phyloP scores from a whole-genome alignment of 2,329 filamentous ascomycete genomes.

The Colletotrichum sp. region DNA sequence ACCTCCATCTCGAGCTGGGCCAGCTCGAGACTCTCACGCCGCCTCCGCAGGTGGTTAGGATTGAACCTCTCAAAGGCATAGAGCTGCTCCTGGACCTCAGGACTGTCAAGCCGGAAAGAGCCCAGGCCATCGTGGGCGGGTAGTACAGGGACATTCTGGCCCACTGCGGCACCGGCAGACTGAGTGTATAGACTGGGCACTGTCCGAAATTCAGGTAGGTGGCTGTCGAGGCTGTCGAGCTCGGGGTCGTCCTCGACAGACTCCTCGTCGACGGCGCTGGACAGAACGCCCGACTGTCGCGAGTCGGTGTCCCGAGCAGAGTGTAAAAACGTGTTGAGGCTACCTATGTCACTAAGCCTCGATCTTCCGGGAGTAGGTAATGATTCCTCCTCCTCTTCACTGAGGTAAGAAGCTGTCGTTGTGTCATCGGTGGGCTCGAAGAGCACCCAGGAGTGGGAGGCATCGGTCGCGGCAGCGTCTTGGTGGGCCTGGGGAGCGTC shows the following conservation, averaged over 20 bases:
- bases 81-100: conserved; percentile 78
- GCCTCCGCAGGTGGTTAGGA: conserved; percentile 66
- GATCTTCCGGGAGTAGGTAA: conserved; percentile 73
- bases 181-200: conserved; percentile 47
- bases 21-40: conserved; percentile 58
- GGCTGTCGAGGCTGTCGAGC: conserved; percentile 91
- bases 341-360: conserved; percentile 80
- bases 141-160: conserved; percentile 73
- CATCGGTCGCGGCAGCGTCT: conserved; percentile 35
- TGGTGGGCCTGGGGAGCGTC: conserved; percentile 29
- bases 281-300: conserved; percentile 41
- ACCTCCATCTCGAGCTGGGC: conserved; percentile 57
- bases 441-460: conserved; percentile 94
- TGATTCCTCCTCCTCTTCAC: conserved; percentile 69
- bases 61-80: conserved; percentile 91
- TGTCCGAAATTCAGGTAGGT: conserved; percentile 85
- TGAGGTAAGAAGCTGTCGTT: conserved; percentile 70
- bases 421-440: conserved; percentile 75
- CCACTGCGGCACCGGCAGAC: conserved; percentile 48
- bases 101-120: conserved; percentile 73
- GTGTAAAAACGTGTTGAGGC: conserved; percentile 71
- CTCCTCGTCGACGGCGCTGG: conserved; percentile 39
- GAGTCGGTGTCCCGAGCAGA: conserved; percentile 58
- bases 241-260: conserved; percentile 73
- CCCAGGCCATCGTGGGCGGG: conserved; percentile 92